Base-by-base conservation (phyloP, 768 basidiomycete genomes). In the Panus rudis region DNA sequence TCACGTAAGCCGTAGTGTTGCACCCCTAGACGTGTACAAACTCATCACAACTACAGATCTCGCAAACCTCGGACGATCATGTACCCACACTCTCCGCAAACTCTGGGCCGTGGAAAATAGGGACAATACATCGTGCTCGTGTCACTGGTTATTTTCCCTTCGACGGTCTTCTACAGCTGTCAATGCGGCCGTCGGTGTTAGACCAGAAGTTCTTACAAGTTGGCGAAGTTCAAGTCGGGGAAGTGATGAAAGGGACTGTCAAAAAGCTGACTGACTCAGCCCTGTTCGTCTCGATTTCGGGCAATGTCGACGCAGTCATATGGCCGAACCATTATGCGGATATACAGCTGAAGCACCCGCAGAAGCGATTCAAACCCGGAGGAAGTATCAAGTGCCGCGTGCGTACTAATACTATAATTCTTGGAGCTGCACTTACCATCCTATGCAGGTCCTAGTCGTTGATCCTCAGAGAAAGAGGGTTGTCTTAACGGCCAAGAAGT, bases 261-360 rank as follows among this genome's bases (percentile, higher is more conserved):
- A 93, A 90, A 66, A 81, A 76, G 48, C 71, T 99, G 38, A 83
- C 83, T 3, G 83, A 88, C 45, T 72, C 77, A 25, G 84, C 78
- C 1, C 65, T 99, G 27, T 94, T 96, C 56, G 79, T 98, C 31
- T 80, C 87, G 22, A 69, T 98, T 43, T 79, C 84, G 4, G 91
- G 89, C 4, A 88, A 76, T 47, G 81, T 97, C 24, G 91, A 96
- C 56, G 96, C 89, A 22, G 84, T 96, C 21, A 72, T 97, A 17
- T 96, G 90, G 87, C 92, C 93, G 1, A 77, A 81, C 48, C 96
- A 98, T 59, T 96, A 88, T 59, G 92, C 96, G 10, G 96, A 99
- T 61, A 92, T 98, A 55, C 60, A 68, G n/a, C 72, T 98, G 53
- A 96, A 92, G 58, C 87, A 97, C 59, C 94, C 94, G 8, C 80